Evolutionary conservation across 805 yeast species (phyloP), one percentile per base, ranked within the genome.

Genomic region (Suhomyces faveliae): DNA sequence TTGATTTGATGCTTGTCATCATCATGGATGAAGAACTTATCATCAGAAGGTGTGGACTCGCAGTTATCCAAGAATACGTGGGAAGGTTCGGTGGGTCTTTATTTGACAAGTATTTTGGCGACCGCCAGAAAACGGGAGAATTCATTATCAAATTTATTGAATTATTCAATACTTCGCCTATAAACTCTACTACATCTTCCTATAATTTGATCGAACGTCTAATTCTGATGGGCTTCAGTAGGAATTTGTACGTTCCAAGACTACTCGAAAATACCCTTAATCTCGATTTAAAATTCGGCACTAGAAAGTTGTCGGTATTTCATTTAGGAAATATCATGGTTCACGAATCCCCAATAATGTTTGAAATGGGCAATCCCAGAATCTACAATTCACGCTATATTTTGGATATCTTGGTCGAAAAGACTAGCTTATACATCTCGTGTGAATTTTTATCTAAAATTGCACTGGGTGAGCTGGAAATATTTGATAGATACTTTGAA

Each of bases 31-130:
- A 74, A 19, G 96, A 90, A 46, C 68, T 89, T 15, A 75, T 83
- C 49, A 79, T 90, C 5, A 73, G 97, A 47, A 72, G 95, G 48
- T 91, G 97, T 13, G 84, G 91, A 1, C 73, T 89, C 4, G 96
- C 97, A 0, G 92, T 94, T 0, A 57, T 91, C 5, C 97, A 91
- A 60, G 98, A 91, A 58, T 73, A 86, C 12, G 61, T 89, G 2
- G 98, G 98, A 0, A 68, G 97, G 30, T 84, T 81, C 59, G 87
- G 87, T 1, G 66, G 66, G 10, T 25, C 48, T 24, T 48, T 74
- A 22, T 67, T 81, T 57, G 52, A 49, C 3, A 43, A 54, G 4
- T 49, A 40, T 43, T 43, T 27, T 45, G 17, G 43, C 17, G 43
- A 15, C 42, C 45, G 21, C 8, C 40, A 37, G 3, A 37, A 40